Evolutionary conservation across 2,329 filamentous ascomycete genomes (phyloP).

Genomic region (Curvularia sp.): DNA sequence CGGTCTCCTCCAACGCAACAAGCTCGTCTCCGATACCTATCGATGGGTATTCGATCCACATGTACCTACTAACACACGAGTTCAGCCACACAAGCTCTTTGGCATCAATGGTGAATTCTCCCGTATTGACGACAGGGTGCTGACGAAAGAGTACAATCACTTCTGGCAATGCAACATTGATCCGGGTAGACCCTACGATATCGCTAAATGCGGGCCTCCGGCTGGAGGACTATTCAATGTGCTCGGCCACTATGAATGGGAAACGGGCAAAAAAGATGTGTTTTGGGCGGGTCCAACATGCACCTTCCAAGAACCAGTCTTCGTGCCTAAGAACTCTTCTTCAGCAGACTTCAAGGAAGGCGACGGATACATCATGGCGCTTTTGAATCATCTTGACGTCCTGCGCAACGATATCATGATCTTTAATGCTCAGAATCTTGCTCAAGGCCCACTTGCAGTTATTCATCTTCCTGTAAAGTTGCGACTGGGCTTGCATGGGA

Average conservation of each 20-base stretch:
- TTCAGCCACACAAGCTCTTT: conserved; percentile 42
- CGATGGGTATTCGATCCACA: conserved; percentile 54
- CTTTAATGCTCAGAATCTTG: conserved; percentile 53
- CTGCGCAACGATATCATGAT: conserved; percentile 53
- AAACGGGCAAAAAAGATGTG: conserved; percentile 41
- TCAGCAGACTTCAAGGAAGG: conserved; percentile 51
- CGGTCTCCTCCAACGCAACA: conserved; percentile 52
- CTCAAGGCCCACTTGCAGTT: conserved; percentile 50
- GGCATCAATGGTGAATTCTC: conserved; percentile 56
- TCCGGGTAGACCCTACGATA: conserved; percentile 39
- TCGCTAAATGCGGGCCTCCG: conserved; percentile 42
- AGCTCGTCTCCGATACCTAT: conserved; percentile 48
- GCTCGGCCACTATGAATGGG: conserved; percentile 45
- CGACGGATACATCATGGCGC: conserved; percentile 59
- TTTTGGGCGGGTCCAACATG: conserved; percentile 50
- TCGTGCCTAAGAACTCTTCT: conserved; percentile 56
- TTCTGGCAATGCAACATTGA: conserved; percentile 54
- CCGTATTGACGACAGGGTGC: conserved; percentile 56
- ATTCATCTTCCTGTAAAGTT: conserved; percentile 52
- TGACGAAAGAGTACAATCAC: conserved; percentile 50
- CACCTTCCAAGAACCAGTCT: conserved; percentile 63
- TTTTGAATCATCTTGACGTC: conserved; percentile 54
- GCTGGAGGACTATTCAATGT: conserved; percentile 46
- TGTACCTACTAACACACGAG: conserved; percentile 36
- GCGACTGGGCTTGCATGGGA: conserved; percentile 44